Evolutionary conservation across 192 early-diverging fungal genomes (phyloP), one percentile per base, ranked within the genome.

Genomic region (Gaertneriomyces semiglobifer): DNA sequence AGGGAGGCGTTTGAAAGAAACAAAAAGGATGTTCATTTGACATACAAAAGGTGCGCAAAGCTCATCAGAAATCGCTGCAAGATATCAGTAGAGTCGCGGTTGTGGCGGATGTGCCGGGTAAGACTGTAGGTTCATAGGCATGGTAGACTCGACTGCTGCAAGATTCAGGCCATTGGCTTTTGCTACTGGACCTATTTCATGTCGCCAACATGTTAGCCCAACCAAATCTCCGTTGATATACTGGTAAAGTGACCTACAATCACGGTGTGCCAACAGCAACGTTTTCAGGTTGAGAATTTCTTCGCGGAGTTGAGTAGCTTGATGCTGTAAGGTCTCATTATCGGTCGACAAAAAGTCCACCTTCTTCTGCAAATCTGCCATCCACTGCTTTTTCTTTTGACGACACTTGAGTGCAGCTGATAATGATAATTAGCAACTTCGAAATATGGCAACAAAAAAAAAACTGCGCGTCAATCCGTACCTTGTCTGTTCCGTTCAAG

Each of bases 371-470:
- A 96, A 84, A 64, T 89, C 84, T 59, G 84, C 77, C 25, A 96
- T 79, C 92, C 92, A 93, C 71, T 91, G 83, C 77, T 96, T 96
- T 74, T 96, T 96, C 58, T 92, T 88, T 65, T 92, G 92, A 20
- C 93, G 84, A 68, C 93, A 96, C 79, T 96, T 94, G 12, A 91
- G 77, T 0, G 93, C 93, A 44, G 93, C 93, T 78, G 77, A 45
- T 33, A 2, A 57, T 57, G 14, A 16, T 38, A 16, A n/a, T 58
- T 16, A 33, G 33, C 4, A 5, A 8, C 39, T 20, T 38, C 5
- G 57, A 61, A n/a, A n/a, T n/a, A n/a, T n/a, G n/a, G n/a, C 44
- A 63, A 25, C n/a, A 10, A 44, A 20, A 51, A 4, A 63, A 33
- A 18, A 52, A 5, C 5, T 52, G 50, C 4, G 50, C 16, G 38